phyloP scores from a whole-genome alignment of 805 yeast species.

The Metschnikowia baotianmanensis region DNA sequence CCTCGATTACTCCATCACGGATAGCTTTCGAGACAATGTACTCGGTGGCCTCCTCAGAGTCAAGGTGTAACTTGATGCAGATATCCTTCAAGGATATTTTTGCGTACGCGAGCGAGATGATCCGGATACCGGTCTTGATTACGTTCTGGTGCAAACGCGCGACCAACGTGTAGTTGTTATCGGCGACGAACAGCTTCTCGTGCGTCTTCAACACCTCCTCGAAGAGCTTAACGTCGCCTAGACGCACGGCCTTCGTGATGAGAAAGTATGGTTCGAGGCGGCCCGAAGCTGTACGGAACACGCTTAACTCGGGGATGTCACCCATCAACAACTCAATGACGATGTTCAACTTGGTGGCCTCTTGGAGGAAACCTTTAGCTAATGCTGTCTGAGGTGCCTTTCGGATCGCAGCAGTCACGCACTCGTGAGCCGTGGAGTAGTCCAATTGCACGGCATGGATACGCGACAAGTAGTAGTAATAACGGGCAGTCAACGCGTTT shows the following conservation, averaged over 20 bases:
- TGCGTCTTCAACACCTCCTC: slow-evolving; percentile 65
- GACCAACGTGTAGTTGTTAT: slow-evolving; percentile 80
- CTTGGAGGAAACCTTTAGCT: slow-evolving; percentile 84
- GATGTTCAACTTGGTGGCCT: slow-evolving; percentile 83
- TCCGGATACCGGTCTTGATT: slow-evolving; percentile 94
- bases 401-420: slow-evolving; percentile 90
- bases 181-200: slow-evolving; percentile 61
- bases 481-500: slow-evolving; percentile 87
- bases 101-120: slow-evolving; percentile 86
- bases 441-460: slow-evolving; percentile 90
- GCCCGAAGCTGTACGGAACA: slow-evolving; percentile 59
- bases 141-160: slow-evolving; percentile 93
- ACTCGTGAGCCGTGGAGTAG: slow-evolving; percentile 87
- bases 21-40: slow-evolving; percentile 96
- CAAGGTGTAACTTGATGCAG: slow-evolving; percentile 87
- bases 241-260: slow-evolving; percentile 86
- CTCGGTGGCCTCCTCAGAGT: slow-evolving; percentile 94
- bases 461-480: slow-evolving; percentile 86
- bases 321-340: slow-evolving; percentile 93
- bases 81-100: slow-evolving; percentile 90
- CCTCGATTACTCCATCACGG: slow-evolving; percentile 96
- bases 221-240: slow-evolving; percentile 84
- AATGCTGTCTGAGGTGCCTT: slow-evolving; percentile 90
- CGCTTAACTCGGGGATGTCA: slow-evolving; percentile 87
- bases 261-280: slow-evolving; percentile 74